Evolutionary conservation across 2,329 filamentous ascomycete genomes (phyloP).

Genomic region (Fusarium secorum): DNA sequence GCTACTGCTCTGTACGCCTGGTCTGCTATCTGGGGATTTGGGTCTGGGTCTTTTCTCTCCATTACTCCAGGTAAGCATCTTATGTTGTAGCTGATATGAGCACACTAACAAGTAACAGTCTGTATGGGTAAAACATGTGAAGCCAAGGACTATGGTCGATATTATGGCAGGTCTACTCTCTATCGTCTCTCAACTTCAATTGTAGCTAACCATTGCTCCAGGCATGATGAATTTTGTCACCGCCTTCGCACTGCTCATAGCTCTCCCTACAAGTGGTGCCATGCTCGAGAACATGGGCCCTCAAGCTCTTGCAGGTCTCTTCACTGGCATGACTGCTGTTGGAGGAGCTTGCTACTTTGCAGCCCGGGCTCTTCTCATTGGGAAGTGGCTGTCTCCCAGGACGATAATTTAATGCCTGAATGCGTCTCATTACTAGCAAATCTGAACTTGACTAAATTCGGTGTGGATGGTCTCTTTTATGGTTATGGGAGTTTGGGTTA

Average conservation of each 20-base stretch:
- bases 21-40: constrained; percentile 57
- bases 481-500: background rate
- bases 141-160: constrained; percentile 56
- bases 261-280: constrained; percentile 55
- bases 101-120: constrained; percentile 39
- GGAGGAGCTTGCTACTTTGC: constrained; percentile 46
- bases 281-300: constrained; percentile 56
- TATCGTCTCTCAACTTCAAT: background rate
- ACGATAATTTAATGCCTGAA: constrained; percentile 23
- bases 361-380: constrained; percentile 40
- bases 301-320: constrained; percentile 54
- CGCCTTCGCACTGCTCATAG: constrained; percentile 54
- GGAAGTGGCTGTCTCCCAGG: constrained; percentile 33
- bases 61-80: constrained; percentile 44
- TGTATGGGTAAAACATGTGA: constrained; percentile 57
- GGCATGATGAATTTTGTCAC: constrained; percentile 57
- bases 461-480: background rate
- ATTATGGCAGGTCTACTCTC: constrained; percentile 40
- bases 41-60: constrained; percentile 57
- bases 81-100: background rate
- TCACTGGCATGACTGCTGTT: constrained; percentile 51
- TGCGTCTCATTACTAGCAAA: background rate
- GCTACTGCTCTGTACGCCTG: constrained; percentile 53
- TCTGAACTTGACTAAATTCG: background rate
- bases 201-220: constrained; percentile 21